Base-by-base conservation (phyloP, 2,329 filamentous ascomycete species). In the Trichoderma brevicompactum region DNA sequence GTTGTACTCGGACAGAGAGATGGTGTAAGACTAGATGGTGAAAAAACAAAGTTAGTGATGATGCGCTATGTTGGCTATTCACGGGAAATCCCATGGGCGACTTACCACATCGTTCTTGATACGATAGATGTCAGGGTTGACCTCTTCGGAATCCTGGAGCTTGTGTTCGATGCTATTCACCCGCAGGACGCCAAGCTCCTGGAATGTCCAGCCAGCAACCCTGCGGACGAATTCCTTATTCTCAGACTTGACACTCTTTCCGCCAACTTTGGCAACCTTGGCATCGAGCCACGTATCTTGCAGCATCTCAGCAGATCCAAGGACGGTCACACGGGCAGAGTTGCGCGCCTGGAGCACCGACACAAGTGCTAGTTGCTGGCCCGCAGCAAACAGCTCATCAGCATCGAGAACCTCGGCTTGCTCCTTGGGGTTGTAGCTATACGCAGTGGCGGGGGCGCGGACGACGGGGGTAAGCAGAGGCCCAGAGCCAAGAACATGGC, bases 61-160 rank as follows among this genome's bases (percentile, higher is more conserved):
- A 19, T 38, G 2, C 19, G 46, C 7, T 28, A 49, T 28, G 28
- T 41, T 5, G 3, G 5, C 32, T 17, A 36, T 19, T 38, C 10
- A 53, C 1, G 4, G 32, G 3, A 12, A 38, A 43, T 2, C 8
- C 28, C 9, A 48, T 1, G 40, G 56, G 23, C 34, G 55, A 91
- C 92, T 76, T 86, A 97, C 94, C 72, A 97, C 94, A 75, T 97
- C 90, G 79, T 92, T 97, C 86, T 98, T 99, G 76, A 99, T 89
- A 70, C 95, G 87, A 81, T 99, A 99, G 70, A 98, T 94, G 64
- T 81, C 86, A 9, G 94, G 94, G 81, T 97, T 97, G 69, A 86
- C 84, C 69, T 84, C 84, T 68, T 86, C 84, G 53, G 75, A 75
- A n/a, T 78, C 81, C 58, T 73, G 68, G 62, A 89, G 79, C 74